These are phyloP conservation scores for Clathrus columnatus DNA, from an alignment of 768 basidiomycete genomes.

Conservation along the genomic window DNA sequence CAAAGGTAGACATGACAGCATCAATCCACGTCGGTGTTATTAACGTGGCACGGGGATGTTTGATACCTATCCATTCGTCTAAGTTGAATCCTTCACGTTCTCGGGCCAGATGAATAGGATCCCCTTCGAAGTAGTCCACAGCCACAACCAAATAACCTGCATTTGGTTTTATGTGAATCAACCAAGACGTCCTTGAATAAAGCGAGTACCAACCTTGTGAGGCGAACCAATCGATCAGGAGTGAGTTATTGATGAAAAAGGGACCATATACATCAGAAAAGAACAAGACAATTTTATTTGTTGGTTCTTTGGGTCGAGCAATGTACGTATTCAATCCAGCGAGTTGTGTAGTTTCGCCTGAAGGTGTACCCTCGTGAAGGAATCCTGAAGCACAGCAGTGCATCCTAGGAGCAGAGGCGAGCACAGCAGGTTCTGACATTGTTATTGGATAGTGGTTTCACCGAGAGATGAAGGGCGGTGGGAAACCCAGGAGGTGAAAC, in stretches of 20 bases:
- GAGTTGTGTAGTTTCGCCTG: slow-evolving; percentile 32
- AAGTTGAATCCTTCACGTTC: slow-evolving; percentile 31
- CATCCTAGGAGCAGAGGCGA: slow-evolving; percentile 40
- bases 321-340: slow-evolving; percentile 46
- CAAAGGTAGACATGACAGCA: slow-evolving; percentile 40
- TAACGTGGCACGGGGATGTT: slow-evolving; percentile 28
- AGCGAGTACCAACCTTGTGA: slow-evolving; percentile 34
- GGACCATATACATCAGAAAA: slow-evolving; percentile 54
- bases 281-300: slow-evolving; percentile 45
- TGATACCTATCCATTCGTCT: slow-evolving; percentile 33
- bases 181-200: background rate
- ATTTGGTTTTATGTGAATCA: background rate
- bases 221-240: slow-evolving; percentile 59
- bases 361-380: slow-evolving; percentile 41
- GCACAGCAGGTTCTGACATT: background rate
- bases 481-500: too few relatives aligned
- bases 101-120: slow-evolving; percentile 35
- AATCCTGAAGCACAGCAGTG: slow-evolving; percentile 40
- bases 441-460: background rate
- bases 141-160: slow-evolving; percentile 52
- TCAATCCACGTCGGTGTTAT: slow-evolving; percentile 43
- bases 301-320: slow-evolving; percentile 32
- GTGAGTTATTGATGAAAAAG: slow-evolving; percentile 47
- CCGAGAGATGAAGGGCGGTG: too few relatives aligned
- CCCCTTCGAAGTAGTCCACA: slow-evolving; percentile 57